phyloP scores from a whole-genome alignment of 2,329 filamentous ascomycete genomes.

The Pseudogymnoascus sp. region DNA sequence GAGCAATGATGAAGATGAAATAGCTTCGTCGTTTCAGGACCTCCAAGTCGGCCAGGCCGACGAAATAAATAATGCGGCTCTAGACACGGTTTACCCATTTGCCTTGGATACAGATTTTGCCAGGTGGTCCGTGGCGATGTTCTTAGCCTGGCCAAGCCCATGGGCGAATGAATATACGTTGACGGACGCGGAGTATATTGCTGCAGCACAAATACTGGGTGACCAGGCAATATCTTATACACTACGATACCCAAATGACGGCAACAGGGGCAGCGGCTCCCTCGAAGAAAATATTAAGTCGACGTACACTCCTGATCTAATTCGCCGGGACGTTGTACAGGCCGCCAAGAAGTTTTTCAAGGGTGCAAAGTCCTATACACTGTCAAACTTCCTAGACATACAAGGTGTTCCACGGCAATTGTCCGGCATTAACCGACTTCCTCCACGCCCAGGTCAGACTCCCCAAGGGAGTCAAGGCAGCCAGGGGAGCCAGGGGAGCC shows the following conservation, averaged over 20 bases:
- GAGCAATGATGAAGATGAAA: slow-evolving; percentile 22
- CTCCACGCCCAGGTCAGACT: slow-evolving; percentile 23
- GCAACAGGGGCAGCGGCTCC: slow-evolving; percentile 21
- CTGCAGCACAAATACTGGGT: slow-evolving; percentile 62
- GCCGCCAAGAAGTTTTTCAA: slow-evolving; percentile 38
- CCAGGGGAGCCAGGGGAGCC: slow-evolving; percentile 17
- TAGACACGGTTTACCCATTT: slow-evolving; percentile 22
- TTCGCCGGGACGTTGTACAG: slow-evolving; percentile 43
- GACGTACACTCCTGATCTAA: background rate
- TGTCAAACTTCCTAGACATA: slow-evolving; percentile 47
- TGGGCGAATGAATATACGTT: slow-evolving; percentile 26
- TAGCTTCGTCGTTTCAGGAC: slow-evolving; percentile 26
- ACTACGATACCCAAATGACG: slow-evolving; percentile 20
- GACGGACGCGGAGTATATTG: slow-evolving; percentile 54
- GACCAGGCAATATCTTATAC: slow-evolving; percentile 57
- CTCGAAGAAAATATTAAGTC: background rate
- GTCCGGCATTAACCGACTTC: slow-evolving; percentile 43
- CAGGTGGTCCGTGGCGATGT: slow-evolving; percentile 40
- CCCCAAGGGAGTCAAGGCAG: background rate
- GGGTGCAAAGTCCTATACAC: slow-evolving; percentile 34
- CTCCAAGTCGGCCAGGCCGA: slow-evolving; percentile 24
- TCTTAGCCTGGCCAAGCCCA: slow-evolving; percentile 54
- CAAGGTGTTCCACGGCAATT: slow-evolving; percentile 46
- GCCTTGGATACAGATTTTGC: slow-evolving; percentile 27
- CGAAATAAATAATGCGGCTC: slow-evolving; percentile 13